These are phyloP conservation scores for Pythium volutum DNA, from an alignment of 352 stramenopile species.

Conservation along the genomic window DNA sequence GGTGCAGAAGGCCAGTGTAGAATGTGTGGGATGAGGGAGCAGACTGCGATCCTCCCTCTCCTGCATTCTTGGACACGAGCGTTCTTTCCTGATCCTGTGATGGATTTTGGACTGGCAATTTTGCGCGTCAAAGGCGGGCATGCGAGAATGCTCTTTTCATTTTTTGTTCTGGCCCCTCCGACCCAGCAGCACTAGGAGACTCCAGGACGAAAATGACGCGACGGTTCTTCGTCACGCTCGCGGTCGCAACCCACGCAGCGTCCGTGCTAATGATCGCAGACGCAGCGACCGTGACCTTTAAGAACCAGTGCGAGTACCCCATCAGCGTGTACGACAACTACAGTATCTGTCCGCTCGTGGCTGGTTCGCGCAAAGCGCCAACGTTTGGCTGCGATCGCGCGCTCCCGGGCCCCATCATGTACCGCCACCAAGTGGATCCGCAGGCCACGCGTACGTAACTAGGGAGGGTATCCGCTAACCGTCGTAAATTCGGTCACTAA, in stretches of 20 bases:
- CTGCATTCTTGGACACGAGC: neutral
- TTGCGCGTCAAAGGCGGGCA: no score
- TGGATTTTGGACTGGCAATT: no score
- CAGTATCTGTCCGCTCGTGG: slow-evolving; percentile 12
- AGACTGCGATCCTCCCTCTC: neutral
- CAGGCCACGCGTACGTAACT: slow-evolving; percentile 24
- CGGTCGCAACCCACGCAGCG: neutral
- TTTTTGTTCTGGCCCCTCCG: neutral
- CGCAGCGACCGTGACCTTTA: slow-evolving; percentile 19
- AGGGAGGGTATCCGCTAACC: neutral
- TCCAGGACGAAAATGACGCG: neutral
- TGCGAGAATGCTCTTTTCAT: no score
- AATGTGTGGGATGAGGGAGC: slow-evolving; percentile 1
- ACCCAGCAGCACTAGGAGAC: neutral
- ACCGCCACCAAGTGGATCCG: slow-evolving; percentile 15
- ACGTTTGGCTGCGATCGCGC: slow-evolving; percentile 20
- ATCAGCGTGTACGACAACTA: slow-evolving; percentile 31
- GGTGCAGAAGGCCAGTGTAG: neutral
- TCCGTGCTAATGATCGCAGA: neutral
- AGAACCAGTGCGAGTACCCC: slow-evolving; percentile 32
- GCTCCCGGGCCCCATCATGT: slow-evolving; percentile 19
- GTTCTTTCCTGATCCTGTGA: neutral
- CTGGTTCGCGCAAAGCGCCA: slow-evolving; percentile 2
- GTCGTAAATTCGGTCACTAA: no score
- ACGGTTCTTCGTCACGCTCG: neutral